These are phyloP conservation scores for Phoma sp. DNA, from an alignment of 2,329 filamentous ascomycete genomes.

Conservation along the genomic window DNA sequence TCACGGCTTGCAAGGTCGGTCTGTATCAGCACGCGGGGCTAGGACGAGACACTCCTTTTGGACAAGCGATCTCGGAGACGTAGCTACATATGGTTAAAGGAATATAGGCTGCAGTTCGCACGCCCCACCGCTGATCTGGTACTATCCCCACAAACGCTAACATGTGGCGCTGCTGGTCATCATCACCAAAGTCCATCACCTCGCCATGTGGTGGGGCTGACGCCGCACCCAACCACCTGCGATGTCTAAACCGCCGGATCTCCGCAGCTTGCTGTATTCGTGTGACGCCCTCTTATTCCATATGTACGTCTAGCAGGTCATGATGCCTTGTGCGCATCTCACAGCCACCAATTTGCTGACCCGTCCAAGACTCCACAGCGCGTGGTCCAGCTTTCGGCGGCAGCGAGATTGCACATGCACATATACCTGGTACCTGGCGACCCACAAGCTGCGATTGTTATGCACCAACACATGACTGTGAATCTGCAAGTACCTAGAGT, in stretches of 20 bases:
- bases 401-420: constrained; percentile 3
- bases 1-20: constrained; percentile 17
- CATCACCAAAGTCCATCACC: constrained; percentile 12
- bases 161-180: constrained; percentile 17
- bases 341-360: constrained; percentile 6
- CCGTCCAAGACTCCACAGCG: background rate
- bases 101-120: too few relatives aligned
- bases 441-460: background rate
- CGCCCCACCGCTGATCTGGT: constrained; percentile 10
- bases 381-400: background rate
- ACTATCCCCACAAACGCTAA: constrained; percentile 26
- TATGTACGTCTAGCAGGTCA: background rate
- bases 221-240: constrained; percentile 6
- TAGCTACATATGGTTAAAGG: constrained; percentile 10
- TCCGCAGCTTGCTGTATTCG: constrained; percentile 2
- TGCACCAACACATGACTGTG: background rate
- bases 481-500: background rate
- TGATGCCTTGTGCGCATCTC: background rate
- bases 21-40: constrained; percentile 16
- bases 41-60: background rate
- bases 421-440: background rate
- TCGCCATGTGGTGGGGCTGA: constrained; percentile 8
- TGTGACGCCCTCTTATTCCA: background rate
- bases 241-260: constrained; percentile 2
- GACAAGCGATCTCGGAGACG: constrained; percentile 12